Percentiles rank a stretch among this genome's conserved stretches.
These are phyloP conservation scores for Capsicum chinense DNA, from an alignment of 257 asterid species.

Conservation along the genomic window DNA sequence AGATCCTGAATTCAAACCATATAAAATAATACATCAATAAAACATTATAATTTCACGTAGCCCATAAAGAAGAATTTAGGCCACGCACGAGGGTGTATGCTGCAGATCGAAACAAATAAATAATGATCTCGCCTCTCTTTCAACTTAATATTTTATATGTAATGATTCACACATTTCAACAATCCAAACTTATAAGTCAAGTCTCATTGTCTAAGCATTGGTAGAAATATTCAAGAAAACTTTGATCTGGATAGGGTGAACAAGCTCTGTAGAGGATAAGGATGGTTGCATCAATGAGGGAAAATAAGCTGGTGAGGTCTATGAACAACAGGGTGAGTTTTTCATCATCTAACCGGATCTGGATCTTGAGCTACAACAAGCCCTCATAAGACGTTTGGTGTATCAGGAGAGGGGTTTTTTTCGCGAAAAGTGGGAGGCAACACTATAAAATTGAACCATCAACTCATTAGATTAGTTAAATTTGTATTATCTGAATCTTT, in stretches of 20 bases:
- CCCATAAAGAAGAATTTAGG: too few relatives aligned
- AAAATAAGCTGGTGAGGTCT: conserved; percentile 64
- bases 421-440: conserved; percentile 64
- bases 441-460: conserved; percentile 64
- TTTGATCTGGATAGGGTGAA: conserved; percentile 15
- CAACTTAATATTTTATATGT: too few relatives aligned
- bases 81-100: too few relatives aligned
- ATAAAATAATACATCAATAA: too few relatives aligned
- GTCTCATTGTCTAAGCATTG: background rate
- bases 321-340: conserved; percentile 60
- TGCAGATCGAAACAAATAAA: too few relatives aligned
- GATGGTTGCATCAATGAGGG: conserved; percentile 56
- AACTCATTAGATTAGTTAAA: conserved; percentile 59
- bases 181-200: too few relatives aligned
- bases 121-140: too few relatives aligned
- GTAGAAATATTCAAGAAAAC: background rate
- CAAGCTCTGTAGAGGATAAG: conserved; percentile 36
- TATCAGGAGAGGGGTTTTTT: conserved; percentile 67
- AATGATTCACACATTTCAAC: too few relatives aligned
- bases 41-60: too few relatives aligned
- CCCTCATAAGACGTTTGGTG: conserved; percentile 59
- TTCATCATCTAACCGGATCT: conserved; percentile 54
- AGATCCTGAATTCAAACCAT: too few relatives aligned
- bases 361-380: conserved; percentile 70
- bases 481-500: background rate